A percentile compares a stretch with the other conserved stretches of the same genome.
Conservation (phyloP, 1,284 basidiomycete genomes). For the Pseudozyma flocculosa region DNA sequence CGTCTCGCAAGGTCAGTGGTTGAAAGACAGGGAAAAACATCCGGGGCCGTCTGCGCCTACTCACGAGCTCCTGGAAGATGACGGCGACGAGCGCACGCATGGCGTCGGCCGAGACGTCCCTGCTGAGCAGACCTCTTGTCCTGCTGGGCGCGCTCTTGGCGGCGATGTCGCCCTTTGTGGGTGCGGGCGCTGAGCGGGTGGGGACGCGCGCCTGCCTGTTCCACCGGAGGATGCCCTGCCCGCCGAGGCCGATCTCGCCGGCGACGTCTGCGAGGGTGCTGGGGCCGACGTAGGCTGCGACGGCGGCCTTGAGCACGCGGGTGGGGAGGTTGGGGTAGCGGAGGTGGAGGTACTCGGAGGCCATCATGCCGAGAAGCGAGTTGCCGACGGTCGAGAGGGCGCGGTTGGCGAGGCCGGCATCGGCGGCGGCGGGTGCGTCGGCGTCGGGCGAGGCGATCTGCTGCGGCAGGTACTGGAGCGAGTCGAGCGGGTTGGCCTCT, state of each 20-base stretch:
- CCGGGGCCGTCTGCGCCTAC: constrained; percentile 17
- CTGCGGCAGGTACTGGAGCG: constrained; percentile 20
- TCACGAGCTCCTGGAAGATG: constrained; percentile 63
- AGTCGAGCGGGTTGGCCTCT: constrained; percentile 6
- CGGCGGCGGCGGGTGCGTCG: background rate
- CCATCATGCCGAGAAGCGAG: constrained; percentile 84
- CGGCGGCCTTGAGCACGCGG: constrained; percentile 80
- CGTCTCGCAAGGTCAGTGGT: background rate
- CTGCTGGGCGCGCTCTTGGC: background rate
- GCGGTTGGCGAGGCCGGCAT: constrained; percentile 51
- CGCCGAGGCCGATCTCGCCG: constrained; percentile 61
- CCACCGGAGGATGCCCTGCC: constrained; percentile 58
- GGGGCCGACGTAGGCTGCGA: constrained; percentile 87
- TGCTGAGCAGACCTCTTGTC: constrained; percentile 24
- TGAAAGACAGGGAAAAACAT: background rate
- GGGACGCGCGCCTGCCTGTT: constrained; percentile 60
- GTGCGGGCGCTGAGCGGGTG: constrained; percentile 1
- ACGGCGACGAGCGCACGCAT: constrained; percentile 63
- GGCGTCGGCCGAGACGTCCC: constrained; percentile 57
- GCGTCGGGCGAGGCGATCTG: background rate
- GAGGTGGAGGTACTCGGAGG: constrained; percentile 78
- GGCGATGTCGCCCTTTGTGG: constrained; percentile 16
- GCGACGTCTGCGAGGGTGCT: constrained; percentile 79
- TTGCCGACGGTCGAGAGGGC: constrained; percentile 80
- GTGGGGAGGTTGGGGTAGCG: constrained; percentile 89